These are phyloP conservation scores for Arctostaphylos glauca DNA, from an alignment of 148 eudicot genomes.

Conservation along the genomic window DNA sequence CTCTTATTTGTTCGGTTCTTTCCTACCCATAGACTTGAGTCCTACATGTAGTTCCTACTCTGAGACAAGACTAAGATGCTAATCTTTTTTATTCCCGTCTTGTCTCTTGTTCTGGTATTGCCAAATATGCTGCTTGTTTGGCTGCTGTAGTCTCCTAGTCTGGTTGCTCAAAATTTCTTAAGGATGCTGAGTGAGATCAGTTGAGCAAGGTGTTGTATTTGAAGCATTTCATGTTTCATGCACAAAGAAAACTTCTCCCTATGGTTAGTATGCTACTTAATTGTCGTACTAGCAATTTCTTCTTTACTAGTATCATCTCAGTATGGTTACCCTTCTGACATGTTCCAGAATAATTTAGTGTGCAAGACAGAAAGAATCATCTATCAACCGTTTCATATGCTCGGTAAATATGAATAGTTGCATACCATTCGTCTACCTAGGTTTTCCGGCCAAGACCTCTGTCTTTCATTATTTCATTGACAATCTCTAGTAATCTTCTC, in stretches of 20 bases:
- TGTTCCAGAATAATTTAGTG: not conserved
- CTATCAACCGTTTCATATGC: not conserved
- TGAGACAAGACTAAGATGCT: not conserved
- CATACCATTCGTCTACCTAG: not conserved
- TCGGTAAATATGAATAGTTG: not conserved
- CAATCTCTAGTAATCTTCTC: not conserved
- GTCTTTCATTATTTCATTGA: not conserved
- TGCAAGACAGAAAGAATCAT: not conserved
- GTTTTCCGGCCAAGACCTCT: not conserved
- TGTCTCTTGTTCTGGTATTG: not conserved
- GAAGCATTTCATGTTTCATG: not conserved
- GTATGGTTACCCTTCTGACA: not conserved
- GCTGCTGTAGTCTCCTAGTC: not conserved
- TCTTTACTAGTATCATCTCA: not conserved
- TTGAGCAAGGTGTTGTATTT: not conserved
- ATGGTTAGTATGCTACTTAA: not conserved
- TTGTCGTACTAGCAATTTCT: not conserved
- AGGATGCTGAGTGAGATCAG: not conserved
- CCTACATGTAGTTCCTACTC: not conserved
- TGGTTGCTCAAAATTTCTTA: not conserved
- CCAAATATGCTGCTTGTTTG: slow-evolving; percentile 1
- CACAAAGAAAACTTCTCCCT: not conserved
- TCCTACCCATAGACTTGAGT: not conserved
- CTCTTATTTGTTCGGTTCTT: not conserved
- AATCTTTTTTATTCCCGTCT: not conserved